phyloP scores from a whole-genome alignment of 192 early-diverging fungal species.

The Funneliformis mosseae region DNA sequence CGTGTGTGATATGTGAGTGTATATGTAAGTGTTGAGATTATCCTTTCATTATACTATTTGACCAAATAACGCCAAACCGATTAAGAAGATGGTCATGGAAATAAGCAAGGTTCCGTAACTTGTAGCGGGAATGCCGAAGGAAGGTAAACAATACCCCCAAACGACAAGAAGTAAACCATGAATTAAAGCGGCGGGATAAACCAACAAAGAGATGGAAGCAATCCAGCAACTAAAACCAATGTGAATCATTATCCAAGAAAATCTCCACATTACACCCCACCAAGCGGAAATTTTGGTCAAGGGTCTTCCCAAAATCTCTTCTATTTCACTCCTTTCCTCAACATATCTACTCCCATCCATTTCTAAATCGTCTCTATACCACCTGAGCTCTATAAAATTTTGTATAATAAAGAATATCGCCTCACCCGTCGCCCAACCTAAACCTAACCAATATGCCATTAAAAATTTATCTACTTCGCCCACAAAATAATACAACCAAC shows the following conservation, averaged over 20 bases:
- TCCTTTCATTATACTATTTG: not conserved
- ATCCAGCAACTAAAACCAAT: constrained; percentile 46
- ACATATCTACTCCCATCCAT: not conserved
- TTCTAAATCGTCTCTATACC: constrained; percentile 2
- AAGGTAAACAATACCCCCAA: constrained; percentile 43
- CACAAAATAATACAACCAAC: not conserved
- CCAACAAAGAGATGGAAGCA: constrained; percentile 26
- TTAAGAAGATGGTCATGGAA: constrained; percentile 40
- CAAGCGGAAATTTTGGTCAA: constrained; percentile 44
- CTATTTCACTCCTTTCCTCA: constrained; percentile 3
- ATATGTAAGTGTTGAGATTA: not conserved
- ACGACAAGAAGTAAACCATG: constrained; percentile 41
- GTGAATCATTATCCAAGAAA: constrained; percentile 48
- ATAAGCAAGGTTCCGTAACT: constrained; percentile 42
- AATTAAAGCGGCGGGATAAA: constrained; percentile 35
- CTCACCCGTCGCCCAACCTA: constrained; percentile 45
- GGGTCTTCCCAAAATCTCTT: constrained; percentile 35
- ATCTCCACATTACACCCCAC: constrained; percentile 50
- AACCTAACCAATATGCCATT: constrained; percentile 44
- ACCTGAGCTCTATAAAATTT: constrained; percentile 34
- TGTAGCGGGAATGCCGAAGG: constrained; percentile 44
- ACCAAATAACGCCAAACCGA: constrained; percentile 45
- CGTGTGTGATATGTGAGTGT: not conserved
- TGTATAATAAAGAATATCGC: constrained; percentile 46
- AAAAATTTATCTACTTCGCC: constrained; percentile 33